A percentile compares a stretch with the other conserved stretches of the same genome.
Conservation (phyloP, 108 stramenopile species). For the Pseudonitzschia delicatissima region DNA sequence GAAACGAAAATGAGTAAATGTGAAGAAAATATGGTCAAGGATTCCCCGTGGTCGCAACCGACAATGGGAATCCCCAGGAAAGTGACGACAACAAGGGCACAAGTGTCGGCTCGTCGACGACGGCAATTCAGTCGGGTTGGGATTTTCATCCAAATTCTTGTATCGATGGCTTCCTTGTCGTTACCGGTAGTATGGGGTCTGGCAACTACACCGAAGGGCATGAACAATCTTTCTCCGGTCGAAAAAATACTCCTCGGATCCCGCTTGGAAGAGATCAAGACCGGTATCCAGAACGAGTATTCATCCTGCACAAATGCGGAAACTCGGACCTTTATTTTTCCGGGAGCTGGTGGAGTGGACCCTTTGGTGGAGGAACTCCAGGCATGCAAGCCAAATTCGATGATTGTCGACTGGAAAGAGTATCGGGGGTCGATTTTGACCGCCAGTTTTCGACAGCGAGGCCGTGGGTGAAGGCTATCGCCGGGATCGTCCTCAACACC, state of each 20-base stretch:
- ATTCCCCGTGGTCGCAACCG: too few species aligned
- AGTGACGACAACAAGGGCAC: too few species aligned
- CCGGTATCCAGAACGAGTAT: constrained; percentile 11
- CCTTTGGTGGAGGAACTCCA: constrained; percentile 21
- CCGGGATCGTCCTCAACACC: neutral
- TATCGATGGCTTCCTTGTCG: neutral
- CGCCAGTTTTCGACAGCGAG: constrained; percentile 36
- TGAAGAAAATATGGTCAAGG: too few species aligned
- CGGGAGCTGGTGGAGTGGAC: constrained; percentile 44
- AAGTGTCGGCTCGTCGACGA: too few species aligned
- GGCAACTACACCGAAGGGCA: neutral
- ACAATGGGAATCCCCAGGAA: too few species aligned
- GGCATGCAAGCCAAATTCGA: constrained; percentile 6
- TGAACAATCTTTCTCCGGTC: constrained; percentile 8
- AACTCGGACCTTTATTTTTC: constrained; percentile 24
- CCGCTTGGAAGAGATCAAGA: constrained; percentile 15
- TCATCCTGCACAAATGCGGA: neutral
- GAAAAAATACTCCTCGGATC: constrained; percentile 16
- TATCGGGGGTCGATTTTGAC: constrained; percentile 27
- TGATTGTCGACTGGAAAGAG: constrained; percentile 26
- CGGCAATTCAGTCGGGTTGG: neutral
- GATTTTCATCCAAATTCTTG: neutral
- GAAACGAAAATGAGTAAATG: too few species aligned
- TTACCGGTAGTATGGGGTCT: neutral
- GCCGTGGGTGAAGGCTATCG: constrained; percentile 34